phyloP scores from a whole-genome alignment of 2,329 filamentous ascomycete species.

The Trichoderma semiorbis region DNA sequence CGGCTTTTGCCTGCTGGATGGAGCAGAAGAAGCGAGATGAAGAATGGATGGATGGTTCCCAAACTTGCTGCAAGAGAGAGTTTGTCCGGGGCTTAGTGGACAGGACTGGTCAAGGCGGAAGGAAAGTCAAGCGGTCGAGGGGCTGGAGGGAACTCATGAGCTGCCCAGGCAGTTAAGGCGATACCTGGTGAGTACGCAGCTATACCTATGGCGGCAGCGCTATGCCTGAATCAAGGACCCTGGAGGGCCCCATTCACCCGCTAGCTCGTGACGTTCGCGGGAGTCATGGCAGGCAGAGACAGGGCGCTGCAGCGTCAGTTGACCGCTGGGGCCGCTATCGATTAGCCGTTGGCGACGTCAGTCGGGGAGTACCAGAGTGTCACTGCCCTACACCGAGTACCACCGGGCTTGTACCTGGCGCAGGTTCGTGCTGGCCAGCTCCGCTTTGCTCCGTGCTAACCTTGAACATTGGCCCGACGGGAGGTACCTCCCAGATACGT shows the following conservation, averaged over 20 bases:
- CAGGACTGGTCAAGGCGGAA: background rate
- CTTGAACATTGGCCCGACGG: background rate
- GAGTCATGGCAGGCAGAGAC: constrained; percentile 17
- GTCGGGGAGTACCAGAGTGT: background rate
- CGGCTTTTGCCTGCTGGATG: background rate
- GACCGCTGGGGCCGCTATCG: constrained; percentile 18
- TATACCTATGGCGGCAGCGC: constrained; percentile 10
- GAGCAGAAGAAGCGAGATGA: background rate
- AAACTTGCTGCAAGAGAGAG: background rate
- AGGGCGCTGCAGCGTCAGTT: constrained; percentile 17
- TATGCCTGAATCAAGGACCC: constrained; percentile 6
- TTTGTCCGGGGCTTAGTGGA: background rate
- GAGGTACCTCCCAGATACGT: background rate
- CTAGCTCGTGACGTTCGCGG: constrained; percentile 19
- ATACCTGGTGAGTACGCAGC: background rate
- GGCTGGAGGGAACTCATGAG: constrained; percentile 14
- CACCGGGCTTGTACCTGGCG: background rate
- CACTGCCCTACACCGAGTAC: constrained; percentile 10
- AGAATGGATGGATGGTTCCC: background rate
- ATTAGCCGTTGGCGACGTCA: constrained; percentile 12
- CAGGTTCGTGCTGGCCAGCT: background rate
- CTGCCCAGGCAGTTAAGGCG: constrained; percentile 13
- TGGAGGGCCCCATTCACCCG: constrained; percentile 14
- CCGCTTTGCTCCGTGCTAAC: background rate
- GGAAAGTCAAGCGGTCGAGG: constrained; percentile 9